These are phyloP conservation scores for Helotiales sp. DNA, from an alignment of 2,329 filamentous ascomycete genomes.

Conservation along the genomic window DNA sequence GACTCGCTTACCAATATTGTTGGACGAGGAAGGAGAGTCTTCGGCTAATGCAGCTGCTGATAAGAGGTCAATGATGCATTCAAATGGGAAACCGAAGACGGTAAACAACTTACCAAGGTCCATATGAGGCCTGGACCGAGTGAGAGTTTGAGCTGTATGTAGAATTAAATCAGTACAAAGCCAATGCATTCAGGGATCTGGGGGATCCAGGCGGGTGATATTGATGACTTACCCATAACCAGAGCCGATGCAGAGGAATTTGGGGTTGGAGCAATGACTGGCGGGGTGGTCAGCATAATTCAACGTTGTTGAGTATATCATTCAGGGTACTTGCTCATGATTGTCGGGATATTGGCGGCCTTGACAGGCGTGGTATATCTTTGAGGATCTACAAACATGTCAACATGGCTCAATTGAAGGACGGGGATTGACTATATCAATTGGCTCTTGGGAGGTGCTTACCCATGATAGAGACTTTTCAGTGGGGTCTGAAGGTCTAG, in stretches of 20 bases:
- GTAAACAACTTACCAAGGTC: neutral
- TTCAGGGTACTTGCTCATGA: neutral
- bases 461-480: neutral
- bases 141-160: neutral
- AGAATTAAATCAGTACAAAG: neutral
- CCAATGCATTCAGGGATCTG: too few relatives aligned
- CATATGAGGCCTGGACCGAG: neutral
- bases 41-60: constrained; percentile 5
- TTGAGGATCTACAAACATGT: neutral
- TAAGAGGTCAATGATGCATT: neutral
- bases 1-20: neutral
- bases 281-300: neutral
- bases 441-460: neutral
- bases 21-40: neutral
- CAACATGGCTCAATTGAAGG: too few relatives aligned
- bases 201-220: neutral
- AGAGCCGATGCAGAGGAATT: neutral
- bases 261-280: neutral
- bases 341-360: neutral
- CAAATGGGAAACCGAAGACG: neutral
- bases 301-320: too few relatives aligned
- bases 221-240: neutral
- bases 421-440: too few relatives aligned
- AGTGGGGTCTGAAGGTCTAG: too few relatives aligned
- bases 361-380: neutral